Evolutionary conservation across 352 stramenopile genomes (phyloP), one percentile per base, ranked within the genome.

Genomic region (Phytophthora sp.): DNA sequence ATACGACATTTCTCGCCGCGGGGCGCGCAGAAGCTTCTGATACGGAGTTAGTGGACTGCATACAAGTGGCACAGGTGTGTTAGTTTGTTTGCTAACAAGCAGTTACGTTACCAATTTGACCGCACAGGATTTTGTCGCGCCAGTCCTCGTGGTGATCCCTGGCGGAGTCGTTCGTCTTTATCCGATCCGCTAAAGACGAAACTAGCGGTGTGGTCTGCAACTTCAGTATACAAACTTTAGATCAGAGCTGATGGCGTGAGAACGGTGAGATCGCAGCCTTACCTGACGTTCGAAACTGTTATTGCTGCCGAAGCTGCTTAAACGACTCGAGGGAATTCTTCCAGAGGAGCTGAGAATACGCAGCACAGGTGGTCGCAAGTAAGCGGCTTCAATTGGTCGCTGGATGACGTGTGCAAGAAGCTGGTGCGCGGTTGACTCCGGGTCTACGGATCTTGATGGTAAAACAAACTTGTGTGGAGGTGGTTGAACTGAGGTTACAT

Each of bases 61-160:
- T 30, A 49, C 3, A 55, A 52, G 30, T 7, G 12, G 7, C 24
- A 21, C n/a, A 29, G 3, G 13, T 11, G 45, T 16, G 29, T 57
- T 33, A 65, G 47, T 30, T 49, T 21, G n/a, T n/a, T n/a, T n/a
- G n/a, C n/a, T n/a, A n/a, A n/a, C n/a, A n/a, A n/a, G n/a, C n/a
- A n/a, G n/a, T n/a, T n/a, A n/a, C n/a, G n/a, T n/a, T n/a, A n/a
- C n/a, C n/a, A n/a, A n/a, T 20, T 20, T 31, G 21, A 20, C 16
- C 8, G 27, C 38, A 83, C 75, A 79, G 52, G 30, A 83, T 76
- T 60, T 74, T 58, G 15, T 83, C 72, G 6, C 75, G 69, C 75
- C 75, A 83, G 31, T 83, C 70, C 18, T 79, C 73, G 16, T 66
- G 57, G 8, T 61, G 56, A 2, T 70, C 54, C 0, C 8, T 27